Base-by-base conservation (phyloP, 176 grass and related monocot genomes). In the Calamus simplicifolius region DNA sequence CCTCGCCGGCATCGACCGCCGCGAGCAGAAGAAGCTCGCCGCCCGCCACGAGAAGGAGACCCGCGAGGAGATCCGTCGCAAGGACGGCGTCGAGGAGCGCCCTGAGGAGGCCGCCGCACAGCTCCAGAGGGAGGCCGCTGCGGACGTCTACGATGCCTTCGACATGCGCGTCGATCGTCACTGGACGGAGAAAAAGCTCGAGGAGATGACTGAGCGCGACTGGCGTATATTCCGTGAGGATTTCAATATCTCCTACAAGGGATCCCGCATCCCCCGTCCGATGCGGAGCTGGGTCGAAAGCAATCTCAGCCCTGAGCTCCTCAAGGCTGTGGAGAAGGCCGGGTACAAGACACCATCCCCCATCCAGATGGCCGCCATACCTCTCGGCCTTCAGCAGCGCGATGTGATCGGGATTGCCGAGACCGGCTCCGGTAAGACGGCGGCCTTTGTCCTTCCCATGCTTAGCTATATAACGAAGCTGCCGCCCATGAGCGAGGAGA, bases 181-280 rank as follows among this genome's bases (percentile, higher is more conserved):
- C 72, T 97, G 92, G 92, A 77, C 87, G 0, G 84, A 97, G 50
- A 97, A 97, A 84, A 61, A 55, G 0, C 62, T 91, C 3, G 92
- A 88, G 69, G 86, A 97, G 66, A 97, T 97, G 92, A 78, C 87
- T 0, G 92, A 97, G 71, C 49, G 92, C 3, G 92, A 97, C 49
- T 97, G 92, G 87, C 87, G 92, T 8, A 97, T 97, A 48, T 97
- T 97, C 61, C 84, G 92, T 14, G 92, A 97, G 72, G 92, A 97
- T 51, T 91, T 78, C 69, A 97, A 97, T 55, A 97, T 97, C 57
- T 88, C 92, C 23, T 97, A 88, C 56, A 97, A 97, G 75, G 92
- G 92, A 3, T 97, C 92, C 48, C 80, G 83, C 52, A 87, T 90
- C 50, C 92, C 92, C 5, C 72, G 78, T 1, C 92, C 92, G 4